These are phyloP conservation scores for Glarea lozoyensis DNA, from an alignment of 495 filamentous ascomycete genomes.

Conservation along the genomic window DNA sequence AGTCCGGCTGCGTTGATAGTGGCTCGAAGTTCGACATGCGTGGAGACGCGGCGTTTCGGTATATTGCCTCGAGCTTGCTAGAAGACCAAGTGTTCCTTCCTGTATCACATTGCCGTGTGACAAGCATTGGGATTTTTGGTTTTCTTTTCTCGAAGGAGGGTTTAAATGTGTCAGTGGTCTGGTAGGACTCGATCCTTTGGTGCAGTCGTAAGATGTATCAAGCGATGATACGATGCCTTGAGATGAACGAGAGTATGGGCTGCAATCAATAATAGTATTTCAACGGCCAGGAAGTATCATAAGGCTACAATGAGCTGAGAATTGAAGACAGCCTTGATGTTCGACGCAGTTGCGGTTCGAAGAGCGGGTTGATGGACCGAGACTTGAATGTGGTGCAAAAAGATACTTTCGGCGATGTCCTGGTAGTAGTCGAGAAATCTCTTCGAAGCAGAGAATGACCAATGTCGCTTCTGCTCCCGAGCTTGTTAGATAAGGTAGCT, in stretches of 20 bases:
- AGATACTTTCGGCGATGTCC: too few species aligned
- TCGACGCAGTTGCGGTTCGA: constrained; percentile 6
- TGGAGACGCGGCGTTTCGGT: constrained; percentile 40
- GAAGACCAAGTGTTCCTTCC: constrained; percentile 50
- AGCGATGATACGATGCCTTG: constrained; percentile 10
- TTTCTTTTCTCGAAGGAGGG: constrained; percentile 10
- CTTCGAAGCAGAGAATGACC: constrained; percentile 6
- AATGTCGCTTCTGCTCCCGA: constrained; percentile 1
- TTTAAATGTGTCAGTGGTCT: constrained; percentile 8
- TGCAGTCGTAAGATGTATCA: constrained; percentile 2
- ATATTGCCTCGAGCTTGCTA: constrained; percentile 45
- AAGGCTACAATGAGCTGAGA: constrained; percentile 14
- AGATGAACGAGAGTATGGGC: constrained; percentile 19
- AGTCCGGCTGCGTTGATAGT: constrained; percentile 47
- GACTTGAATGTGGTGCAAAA: too few species aligned
- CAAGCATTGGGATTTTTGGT: constrained; percentile 41
- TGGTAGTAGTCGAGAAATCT: too few species aligned
- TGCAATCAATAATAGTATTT: constrained; percentile 10
- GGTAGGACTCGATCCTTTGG: too few species aligned
- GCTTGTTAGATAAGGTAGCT: constrained; percentile 14
- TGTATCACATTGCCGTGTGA: constrained; percentile 47
- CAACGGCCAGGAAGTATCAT: constrained; percentile 17
- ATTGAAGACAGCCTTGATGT: constrained; percentile 1
- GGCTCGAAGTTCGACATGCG: constrained; percentile 52
- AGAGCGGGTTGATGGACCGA: too few species aligned